A percentile compares a stretch with the other conserved stretches of the same genome.
These are phyloP conservation scores for Puccinia triticina DNA, from an alignment of 1,284 basidiomycete genomes.

Conservation along the genomic window DNA sequence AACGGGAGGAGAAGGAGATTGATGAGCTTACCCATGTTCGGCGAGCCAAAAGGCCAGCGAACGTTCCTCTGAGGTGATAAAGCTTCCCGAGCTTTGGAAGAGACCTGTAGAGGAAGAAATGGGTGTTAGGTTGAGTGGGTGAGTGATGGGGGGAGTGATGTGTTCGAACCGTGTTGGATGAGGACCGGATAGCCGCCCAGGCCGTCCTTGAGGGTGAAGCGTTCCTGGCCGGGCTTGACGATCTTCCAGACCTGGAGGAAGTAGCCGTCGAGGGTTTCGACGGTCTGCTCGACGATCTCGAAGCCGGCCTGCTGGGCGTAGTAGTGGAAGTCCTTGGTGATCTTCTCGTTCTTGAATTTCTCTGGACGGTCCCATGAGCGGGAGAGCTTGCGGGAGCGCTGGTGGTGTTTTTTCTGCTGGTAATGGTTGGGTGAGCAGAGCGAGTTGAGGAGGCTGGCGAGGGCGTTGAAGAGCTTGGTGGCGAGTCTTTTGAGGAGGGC, in stretches of 20 bases:
- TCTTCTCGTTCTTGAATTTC: slow-evolving; percentile 64
- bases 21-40: slow-evolving; percentile 62
- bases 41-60: slow-evolving; percentile 69
- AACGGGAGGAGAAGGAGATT: too few species aligned
- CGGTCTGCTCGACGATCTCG: slow-evolving; percentile 66
- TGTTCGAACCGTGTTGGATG: slow-evolving; percentile 65
- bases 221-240: slow-evolving; percentile 63
- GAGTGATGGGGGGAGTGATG: neutral
- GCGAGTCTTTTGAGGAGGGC: slow-evolving; percentile 57
- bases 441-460: slow-evolving; percentile 22
- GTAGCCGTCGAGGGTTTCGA: slow-evolving; percentile 69
- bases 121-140: neutral
- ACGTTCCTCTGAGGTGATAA: slow-evolving; percentile 69
- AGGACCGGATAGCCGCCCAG: slow-evolving; percentile 67
- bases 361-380: slow-evolving; percentile 66
- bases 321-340: slow-evolving; percentile 66
- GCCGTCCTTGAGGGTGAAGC: slow-evolving; percentile 62
- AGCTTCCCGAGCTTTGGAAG: slow-evolving; percentile 69
- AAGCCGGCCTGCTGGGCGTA: slow-evolving; percentile 67
- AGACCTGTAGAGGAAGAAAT: slow-evolving; percentile 56
- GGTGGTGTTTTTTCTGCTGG: neutral
- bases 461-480: slow-evolving; percentile 43
- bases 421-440: slow-evolving; percentile 20
- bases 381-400: neutral
- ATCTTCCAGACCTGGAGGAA: slow-evolving; percentile 66